A percentile compares a stretch with the other conserved stretches of the same genome.
These are phyloP conservation scores for Epichloe scottii DNA, from an alignment of 2,329 filamentous ascomycete species.

Conservation along the genomic window DNA sequence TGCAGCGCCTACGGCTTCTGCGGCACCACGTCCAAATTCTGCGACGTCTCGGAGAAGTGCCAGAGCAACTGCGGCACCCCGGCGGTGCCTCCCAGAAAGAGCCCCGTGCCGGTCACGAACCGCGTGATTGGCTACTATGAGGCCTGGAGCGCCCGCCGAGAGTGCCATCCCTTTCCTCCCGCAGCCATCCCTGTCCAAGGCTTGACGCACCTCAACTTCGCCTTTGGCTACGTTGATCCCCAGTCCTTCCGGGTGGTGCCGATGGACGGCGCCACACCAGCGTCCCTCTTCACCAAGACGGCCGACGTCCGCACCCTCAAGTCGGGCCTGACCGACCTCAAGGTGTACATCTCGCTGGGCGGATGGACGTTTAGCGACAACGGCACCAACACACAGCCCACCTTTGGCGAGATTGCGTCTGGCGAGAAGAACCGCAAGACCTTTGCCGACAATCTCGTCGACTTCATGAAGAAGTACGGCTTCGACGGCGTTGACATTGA, in stretches of 20 bases:
- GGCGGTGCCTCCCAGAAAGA: too few species aligned
- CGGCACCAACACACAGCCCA: conserved; percentile 7
- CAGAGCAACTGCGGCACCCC: too few species aligned
- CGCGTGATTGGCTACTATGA: conserved; percentile 12
- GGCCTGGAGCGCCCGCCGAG: conserved; percentile 4
- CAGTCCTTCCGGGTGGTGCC: conserved; percentile 11
- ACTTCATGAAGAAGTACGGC: conserved; percentile 27
- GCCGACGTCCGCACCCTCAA: conserved; percentile 9
- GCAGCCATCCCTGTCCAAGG: neutral
- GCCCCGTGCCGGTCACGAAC: neutral
- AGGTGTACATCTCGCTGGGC: conserved; percentile 21
- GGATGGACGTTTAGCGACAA: conserved; percentile 24
- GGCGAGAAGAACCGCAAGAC: conserved; percentile 5
- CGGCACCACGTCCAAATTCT: conserved; percentile 2
- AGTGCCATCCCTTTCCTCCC: neutral
- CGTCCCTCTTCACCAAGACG: neutral
- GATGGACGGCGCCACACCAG: conserved; percentile 10
- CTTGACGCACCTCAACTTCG: conserved; percentile 14
- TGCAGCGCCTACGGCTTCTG: conserved; percentile 8
- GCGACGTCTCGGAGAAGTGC: neutral
- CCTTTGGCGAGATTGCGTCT: conserved; percentile 20
- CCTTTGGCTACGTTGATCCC: conserved; percentile 15
- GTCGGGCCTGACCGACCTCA: conserved; percentile 10
- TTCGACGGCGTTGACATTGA: conserved; percentile 24
- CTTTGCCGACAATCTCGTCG: conserved; percentile 25